These are phyloP conservation scores for Euphrasia confusa DNA, from an alignment of 257 asterid species.

Conservation along the genomic window DNA sequence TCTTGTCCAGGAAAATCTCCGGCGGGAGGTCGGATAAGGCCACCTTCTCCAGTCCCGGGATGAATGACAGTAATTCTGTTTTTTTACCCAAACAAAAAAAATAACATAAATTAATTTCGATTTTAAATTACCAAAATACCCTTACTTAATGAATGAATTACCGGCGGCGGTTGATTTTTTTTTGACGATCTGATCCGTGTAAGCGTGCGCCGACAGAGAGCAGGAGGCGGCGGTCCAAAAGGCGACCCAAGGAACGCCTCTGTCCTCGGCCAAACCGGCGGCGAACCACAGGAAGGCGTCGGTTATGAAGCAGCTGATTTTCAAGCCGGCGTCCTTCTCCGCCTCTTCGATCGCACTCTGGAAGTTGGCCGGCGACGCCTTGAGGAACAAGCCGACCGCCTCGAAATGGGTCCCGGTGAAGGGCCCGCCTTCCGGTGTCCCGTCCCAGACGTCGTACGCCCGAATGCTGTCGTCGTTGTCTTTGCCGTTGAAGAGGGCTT, in stretches of 20 bases:
- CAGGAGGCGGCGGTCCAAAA: slow-evolving; percentile 59
- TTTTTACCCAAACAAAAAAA: neutral
- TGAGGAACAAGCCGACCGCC: slow-evolving; percentile 42
- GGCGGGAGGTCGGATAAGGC: slow-evolving; percentile 47
- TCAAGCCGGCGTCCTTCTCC: slow-evolving; percentile 40
- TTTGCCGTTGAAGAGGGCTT: slow-evolving; percentile 11
- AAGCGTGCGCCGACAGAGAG: slow-evolving; percentile 50
- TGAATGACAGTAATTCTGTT: slow-evolving; percentile 26
- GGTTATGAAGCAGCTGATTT: slow-evolving; percentile 41
- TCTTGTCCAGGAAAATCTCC: slow-evolving; percentile 35
- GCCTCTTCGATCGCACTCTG: slow-evolving; percentile 39
- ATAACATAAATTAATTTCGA: too few species aligned
- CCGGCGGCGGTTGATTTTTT: slow-evolving; percentile 13
- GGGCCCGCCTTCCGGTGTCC: slow-evolving; percentile 32
- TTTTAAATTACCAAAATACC: too few species aligned
- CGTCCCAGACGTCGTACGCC: slow-evolving; percentile 48
- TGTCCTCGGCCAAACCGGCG: slow-evolving; percentile 46
- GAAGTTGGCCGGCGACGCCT: slow-evolving; percentile 50
- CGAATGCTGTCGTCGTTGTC: slow-evolving; percentile 27
- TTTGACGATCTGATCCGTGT: slow-evolving; percentile 40
- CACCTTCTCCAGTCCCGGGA: slow-evolving; percentile 52
- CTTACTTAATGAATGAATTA: neutral
- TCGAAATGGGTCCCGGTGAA: slow-evolving; percentile 40
- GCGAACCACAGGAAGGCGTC: slow-evolving; percentile 71
- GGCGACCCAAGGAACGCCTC: slow-evolving; percentile 59